A percentile compares a stretch with the other conserved stretches of the same genome.
These are phyloP conservation scores for Hypoxylon sp. DNA, from an alignment of 2,329 filamentous ascomycete species.

Conservation along the genomic window DNA sequence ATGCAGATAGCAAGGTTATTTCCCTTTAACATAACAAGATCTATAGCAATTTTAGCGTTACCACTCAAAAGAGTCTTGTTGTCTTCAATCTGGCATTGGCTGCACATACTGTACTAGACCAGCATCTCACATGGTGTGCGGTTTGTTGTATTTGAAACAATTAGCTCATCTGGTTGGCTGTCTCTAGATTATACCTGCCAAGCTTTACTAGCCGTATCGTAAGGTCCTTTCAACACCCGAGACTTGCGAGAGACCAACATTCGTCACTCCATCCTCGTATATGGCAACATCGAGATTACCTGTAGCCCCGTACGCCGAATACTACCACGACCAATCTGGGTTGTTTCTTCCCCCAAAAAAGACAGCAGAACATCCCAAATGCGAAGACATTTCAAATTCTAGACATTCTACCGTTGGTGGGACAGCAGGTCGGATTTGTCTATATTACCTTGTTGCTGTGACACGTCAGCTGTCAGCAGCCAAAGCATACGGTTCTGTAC, in stretches of 20 bases:
- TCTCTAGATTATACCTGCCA: conserved; percentile 17
- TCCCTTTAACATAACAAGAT: conserved; percentile 4
- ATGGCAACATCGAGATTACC: conserved; percentile 14
- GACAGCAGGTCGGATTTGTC: conserved; percentile 20
- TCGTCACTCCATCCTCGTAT: conserved; percentile 3
- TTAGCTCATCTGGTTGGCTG: conserved; percentile 4
- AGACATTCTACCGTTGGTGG: conserved; percentile 15
- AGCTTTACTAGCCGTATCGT: conserved; percentile 13
- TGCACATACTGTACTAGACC: neutral
- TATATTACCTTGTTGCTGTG: conserved; percentile 30
- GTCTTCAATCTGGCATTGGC: conserved; percentile 1
- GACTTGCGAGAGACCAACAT: conserved; percentile 11
- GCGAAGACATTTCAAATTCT: conserved; percentile 12
- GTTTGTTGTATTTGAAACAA: conserved; percentile 13
- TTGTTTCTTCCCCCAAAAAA: neutral
- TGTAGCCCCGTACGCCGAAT: neutral
- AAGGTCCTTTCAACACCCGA: neutral
- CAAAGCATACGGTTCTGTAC: conserved; percentile 32
- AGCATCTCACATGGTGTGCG: conserved; percentile 16
- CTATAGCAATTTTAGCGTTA: conserved; percentile 17
- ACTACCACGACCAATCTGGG: conserved; percentile 7
- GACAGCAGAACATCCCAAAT: conserved; percentile 16
- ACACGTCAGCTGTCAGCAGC: conserved; percentile 43
- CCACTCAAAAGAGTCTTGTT: conserved; percentile 7
- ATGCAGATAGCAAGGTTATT: conserved; percentile 21